Evolutionary conservation across 2,329 filamentous ascomycete species (phyloP).

Genomic region (Dactylonectria estremocensis): DNA sequence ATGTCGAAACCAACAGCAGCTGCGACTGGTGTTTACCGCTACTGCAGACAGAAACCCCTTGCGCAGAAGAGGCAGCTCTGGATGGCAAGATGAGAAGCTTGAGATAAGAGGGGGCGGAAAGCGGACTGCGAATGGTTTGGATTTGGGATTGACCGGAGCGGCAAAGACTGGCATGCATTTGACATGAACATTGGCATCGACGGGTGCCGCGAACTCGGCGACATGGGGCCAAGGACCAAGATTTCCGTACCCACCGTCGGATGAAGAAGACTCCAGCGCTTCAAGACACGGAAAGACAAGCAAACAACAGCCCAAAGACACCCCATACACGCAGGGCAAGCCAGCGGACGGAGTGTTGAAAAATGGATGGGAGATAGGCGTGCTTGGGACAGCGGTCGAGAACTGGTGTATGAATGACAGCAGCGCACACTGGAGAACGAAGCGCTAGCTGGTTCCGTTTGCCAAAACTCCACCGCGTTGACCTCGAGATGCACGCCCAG

Average conservation of each 20-base stretch:
- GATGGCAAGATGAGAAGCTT: neutral
- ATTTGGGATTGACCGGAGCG: neutral
- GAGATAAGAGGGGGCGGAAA: neutral
- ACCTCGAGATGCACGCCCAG: neutral
- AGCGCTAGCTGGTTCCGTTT: constrained; percentile 32
- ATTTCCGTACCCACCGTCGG: neutral
- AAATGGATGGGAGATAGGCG: constrained; percentile 4
- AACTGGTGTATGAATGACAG: constrained; percentile 30
- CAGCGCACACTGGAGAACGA: constrained; percentile 16
- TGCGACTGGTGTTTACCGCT: neutral
- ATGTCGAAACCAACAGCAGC: neutral
- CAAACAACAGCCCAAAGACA: neutral
- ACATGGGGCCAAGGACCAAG: neutral
- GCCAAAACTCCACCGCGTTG: constrained; percentile 12
- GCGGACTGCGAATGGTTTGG: neutral
- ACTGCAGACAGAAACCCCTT: neutral
- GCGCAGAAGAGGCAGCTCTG: neutral
- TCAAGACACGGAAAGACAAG: too few relatives aligned
- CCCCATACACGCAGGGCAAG: neutral
- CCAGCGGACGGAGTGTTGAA: constrained; percentile 1
- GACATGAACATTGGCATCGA: neutral
- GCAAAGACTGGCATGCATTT: neutral
- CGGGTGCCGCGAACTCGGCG: neutral
- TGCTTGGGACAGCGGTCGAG: constrained; percentile 7
- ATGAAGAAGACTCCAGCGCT: neutral